phyloP scores from a whole-genome alignment of 1,139 yeast genomes.

The Candida sanyaensis region DNA sequence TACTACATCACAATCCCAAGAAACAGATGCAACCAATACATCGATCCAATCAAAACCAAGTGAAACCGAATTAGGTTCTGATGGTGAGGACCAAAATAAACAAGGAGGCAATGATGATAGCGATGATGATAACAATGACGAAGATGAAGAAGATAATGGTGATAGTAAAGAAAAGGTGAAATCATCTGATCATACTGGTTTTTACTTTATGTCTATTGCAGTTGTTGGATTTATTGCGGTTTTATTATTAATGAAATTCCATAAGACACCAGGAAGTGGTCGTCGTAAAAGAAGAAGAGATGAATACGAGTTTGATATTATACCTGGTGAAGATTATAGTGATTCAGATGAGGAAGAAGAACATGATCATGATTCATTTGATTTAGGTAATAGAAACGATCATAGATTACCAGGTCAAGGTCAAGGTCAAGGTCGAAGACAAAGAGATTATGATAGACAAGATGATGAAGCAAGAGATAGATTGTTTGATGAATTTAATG shows the following conservation, averaged over 20 bases:
- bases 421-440: constrained; percentile 7
- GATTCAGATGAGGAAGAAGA: constrained; percentile 30
- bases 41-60: neutral
- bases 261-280: constrained; percentile 48
- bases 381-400: constrained; percentile 27
- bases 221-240: constrained; percentile 60
- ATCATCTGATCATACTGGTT: constrained; percentile 46
- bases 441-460: constrained; percentile 12
- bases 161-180: constrained; percentile 24
- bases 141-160: constrained; percentile 27
- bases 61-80: constrained; percentile 11
- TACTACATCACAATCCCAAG: constrained; percentile 3
- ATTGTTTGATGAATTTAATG: constrained; percentile 42
- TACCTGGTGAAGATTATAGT: constrained; percentile 63
- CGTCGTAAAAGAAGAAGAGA: constrained; percentile 65
- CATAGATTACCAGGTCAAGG: constrained; percentile 8
- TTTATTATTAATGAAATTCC: constrained; percentile 53
- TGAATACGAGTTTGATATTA: constrained; percentile 78
- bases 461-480: constrained; percentile 42
- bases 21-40: constrained; percentile 5
- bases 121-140: constrained; percentile 9
- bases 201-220: constrained; percentile 61
- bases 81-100: constrained; percentile 12
- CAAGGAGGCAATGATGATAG: constrained; percentile 23
- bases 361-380: constrained; percentile 26